phyloP scores from a whole-genome alignment of 768 basidiomycete genomes.

The Pleurotus citrinopileatus region DNA sequence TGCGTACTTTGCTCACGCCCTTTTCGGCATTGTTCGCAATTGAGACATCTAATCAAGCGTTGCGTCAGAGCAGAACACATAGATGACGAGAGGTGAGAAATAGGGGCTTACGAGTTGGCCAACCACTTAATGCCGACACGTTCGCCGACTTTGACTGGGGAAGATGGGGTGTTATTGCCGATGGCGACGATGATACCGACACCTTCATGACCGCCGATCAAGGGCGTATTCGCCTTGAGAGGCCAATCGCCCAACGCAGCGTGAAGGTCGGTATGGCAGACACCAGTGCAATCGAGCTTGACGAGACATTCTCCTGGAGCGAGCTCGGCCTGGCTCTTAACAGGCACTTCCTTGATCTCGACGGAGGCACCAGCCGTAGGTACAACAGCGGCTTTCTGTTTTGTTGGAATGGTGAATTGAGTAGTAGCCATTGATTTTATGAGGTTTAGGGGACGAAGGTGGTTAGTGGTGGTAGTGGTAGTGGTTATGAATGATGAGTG shows the following conservation, averaged over 20 bases:
- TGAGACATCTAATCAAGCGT: slow-evolving; percentile 41
- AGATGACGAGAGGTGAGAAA: not conserved
- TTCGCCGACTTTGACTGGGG: slow-evolving; percentile 71
- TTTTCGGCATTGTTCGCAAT: slow-evolving; percentile 74
- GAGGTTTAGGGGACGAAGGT: not conserved
- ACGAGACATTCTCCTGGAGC: slow-evolving; percentile 71
- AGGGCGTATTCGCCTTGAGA: slow-evolving; percentile 53
- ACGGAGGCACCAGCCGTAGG: slow-evolving; percentile 29
- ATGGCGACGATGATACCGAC: slow-evolving; percentile 82
- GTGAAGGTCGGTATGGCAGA: slow-evolving; percentile 87
- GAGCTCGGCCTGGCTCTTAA: slow-evolving; percentile 53
- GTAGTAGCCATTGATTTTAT: not conserved
- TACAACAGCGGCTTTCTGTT: slow-evolving; percentile 43
- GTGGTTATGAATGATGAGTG: not conserved
- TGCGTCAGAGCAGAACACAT: not conserved
- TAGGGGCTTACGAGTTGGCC: slow-evolving; percentile 45
- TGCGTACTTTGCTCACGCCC: slow-evolving; percentile 76
- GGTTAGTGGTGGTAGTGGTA: not conserved
- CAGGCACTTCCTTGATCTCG: slow-evolving; percentile 47
- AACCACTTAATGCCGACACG: slow-evolving; percentile 85
- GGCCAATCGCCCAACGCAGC: slow-evolving; percentile 82
- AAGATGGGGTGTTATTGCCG: slow-evolving; percentile 54
- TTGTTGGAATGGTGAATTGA: slow-evolving; percentile 30
- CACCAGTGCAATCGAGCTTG: slow-evolving; percentile 73
- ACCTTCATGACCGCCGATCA: slow-evolving; percentile 85